phyloP scores from a whole-genome alignment of 129 eudicot genomes.

The Lactuca saligna region DNA sequence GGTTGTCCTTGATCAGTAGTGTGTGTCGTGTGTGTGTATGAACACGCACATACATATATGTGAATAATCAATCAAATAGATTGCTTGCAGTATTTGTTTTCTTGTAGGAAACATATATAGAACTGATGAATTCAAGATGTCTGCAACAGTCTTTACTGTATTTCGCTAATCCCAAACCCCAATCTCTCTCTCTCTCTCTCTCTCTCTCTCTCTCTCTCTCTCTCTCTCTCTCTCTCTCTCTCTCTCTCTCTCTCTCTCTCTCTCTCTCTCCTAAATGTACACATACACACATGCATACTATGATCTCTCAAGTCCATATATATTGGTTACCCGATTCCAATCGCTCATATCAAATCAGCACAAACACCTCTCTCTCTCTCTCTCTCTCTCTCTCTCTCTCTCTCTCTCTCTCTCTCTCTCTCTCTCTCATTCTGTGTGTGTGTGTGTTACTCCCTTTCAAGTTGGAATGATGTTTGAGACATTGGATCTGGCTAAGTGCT shows the following conservation, averaged over 20 bases:
- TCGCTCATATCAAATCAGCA: conserved; percentile 9
- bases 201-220: conserved; percentile 11
- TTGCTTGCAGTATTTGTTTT: conserved; percentile 44
- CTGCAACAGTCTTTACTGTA: conserved; percentile 27
- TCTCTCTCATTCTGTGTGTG: background rate
- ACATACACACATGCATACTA: conserved; percentile 19
- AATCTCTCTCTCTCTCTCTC: conserved; percentile 22
- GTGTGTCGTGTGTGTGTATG: conserved; percentile 4
- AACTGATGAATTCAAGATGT: conserved; percentile 35
- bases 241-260: conserved; percentile 24
- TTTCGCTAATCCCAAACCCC: conserved; percentile 14
- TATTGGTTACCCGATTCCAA: conserved; percentile 6
- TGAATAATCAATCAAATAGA: conserved; percentile 25
- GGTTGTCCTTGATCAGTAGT: conserved; percentile 27
- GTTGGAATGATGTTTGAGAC: conserved; percentile 15
- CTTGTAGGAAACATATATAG: conserved; percentile 29
- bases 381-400: background rate
- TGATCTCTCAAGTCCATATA: conserved; percentile 13
- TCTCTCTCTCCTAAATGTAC: conserved; percentile 8
- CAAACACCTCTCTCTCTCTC: background rate
- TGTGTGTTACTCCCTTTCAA: background rate
- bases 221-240: conserved; percentile 8
- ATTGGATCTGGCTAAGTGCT: conserved; percentile 30
- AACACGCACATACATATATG: background rate
- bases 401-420: conserved; percentile 3